Evolutionary conservation across 768 basidiomycete species (phyloP).

Genomic region (Mycena metata): DNA sequence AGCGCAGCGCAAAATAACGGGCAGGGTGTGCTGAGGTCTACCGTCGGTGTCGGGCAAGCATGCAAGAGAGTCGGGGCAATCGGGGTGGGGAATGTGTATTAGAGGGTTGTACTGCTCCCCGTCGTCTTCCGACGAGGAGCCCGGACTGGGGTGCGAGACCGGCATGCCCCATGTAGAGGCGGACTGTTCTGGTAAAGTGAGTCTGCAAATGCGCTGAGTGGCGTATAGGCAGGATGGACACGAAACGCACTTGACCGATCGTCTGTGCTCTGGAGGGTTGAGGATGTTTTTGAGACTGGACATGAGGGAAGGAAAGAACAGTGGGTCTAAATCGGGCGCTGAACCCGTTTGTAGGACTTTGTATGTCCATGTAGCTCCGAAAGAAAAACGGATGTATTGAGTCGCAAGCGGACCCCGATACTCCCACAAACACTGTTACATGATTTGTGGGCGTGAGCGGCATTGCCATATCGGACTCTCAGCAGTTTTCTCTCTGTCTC

Average conservation of each 20-base stretch:
- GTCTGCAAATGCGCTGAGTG: constrained; percentile 30
- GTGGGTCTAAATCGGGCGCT: too few relatives aligned
- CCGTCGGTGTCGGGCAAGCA: constrained; percentile 86
- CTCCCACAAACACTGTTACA: too few relatives aligned
- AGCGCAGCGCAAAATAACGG: constrained; percentile 87
- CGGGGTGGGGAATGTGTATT: constrained; percentile 64
- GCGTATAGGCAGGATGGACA: constrained; percentile 21
- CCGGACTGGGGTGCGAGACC: constrained; percentile 33
- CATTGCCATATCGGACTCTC: too few relatives aligned
- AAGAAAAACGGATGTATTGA: too few relatives aligned
- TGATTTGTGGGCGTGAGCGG: too few relatives aligned
- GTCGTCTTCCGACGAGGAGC: constrained; percentile 38
- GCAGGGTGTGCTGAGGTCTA: constrained; percentile 86
- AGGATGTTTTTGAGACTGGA: constrained; percentile 68
- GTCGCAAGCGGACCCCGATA: too few relatives aligned
- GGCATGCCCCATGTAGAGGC: constrained; percentile 38
- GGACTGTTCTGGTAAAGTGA: constrained; percentile 42
- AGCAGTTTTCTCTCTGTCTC: too few relatives aligned
- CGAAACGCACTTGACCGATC: constrained; percentile 57
- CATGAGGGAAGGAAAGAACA: constrained; percentile 52
- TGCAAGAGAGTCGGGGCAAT: constrained; percentile 82
- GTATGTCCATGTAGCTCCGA: too few relatives aligned
- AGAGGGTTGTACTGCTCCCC: constrained; percentile 42
- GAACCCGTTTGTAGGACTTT: too few relatives aligned
- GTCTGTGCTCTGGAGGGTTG: constrained; percentile 62